Conservation (phyloP, 805 yeast genomes). For the Yarrowia yakushimensis region DNA sequence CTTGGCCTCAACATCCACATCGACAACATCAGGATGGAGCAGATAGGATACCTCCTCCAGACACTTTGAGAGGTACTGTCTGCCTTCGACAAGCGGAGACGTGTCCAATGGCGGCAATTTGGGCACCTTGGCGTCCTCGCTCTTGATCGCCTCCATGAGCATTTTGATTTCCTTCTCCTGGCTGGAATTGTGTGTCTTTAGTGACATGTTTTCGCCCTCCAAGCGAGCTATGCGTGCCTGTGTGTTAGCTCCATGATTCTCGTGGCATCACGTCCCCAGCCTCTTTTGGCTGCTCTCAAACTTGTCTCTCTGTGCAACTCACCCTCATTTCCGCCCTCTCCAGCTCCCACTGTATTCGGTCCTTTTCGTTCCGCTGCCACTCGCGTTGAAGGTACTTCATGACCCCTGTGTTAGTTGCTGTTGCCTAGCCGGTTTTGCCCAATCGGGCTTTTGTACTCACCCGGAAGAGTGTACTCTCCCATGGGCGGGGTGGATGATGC, state of each 20-base stretch:
- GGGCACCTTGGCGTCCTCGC: constrained; percentile 20
- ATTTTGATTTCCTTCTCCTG: constrained; percentile 34
- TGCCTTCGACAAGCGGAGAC: constrained; percentile 32
- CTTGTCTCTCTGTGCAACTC: constrained; percentile 23
- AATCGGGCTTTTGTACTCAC: constrained; percentile 28
- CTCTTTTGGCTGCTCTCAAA: too few relatives aligned
- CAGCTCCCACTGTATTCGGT: constrained; percentile 57
- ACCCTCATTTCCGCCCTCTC: constrained; percentile 60
- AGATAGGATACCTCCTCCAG: constrained; percentile 39
- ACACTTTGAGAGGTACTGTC: constrained; percentile 38
- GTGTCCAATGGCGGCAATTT: constrained; percentile 1
- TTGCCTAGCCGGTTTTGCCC: too few relatives aligned
- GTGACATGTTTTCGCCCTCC: constrained; percentile 51
- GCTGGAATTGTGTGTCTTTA: constrained; percentile 34
- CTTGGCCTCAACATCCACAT: constrained; percentile 10
- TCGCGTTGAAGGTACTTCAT: constrained; percentile 62
- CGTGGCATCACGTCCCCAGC: too few relatives aligned
- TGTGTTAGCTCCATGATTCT: background rate
- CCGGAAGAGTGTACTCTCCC: constrained; percentile 39
- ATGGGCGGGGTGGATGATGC: constrained; percentile 27
- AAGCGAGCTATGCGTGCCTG: constrained; percentile 46
- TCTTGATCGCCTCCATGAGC: constrained; percentile 32
- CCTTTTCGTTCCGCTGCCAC: constrained; percentile 59
- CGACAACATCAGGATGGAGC: constrained; percentile 32
- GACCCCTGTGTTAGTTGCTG: constrained; percentile 45